These are phyloP conservation scores for Syzygium oleosum DNA, from an alignment of 345 rosid genomes.

Conservation along the genomic window DNA sequence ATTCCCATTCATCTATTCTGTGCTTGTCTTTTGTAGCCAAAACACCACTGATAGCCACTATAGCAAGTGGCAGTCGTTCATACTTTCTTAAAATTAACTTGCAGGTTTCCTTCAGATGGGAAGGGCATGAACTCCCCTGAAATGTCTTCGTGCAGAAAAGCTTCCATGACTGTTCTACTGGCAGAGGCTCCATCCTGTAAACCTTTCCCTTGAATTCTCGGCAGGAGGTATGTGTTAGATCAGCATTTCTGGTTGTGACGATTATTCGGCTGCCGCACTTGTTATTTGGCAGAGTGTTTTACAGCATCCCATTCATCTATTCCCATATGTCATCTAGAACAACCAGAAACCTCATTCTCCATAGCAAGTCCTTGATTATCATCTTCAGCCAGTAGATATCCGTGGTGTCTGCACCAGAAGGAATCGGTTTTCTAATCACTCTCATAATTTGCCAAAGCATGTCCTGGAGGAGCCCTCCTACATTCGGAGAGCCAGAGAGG, in stretches of 20 bases:
- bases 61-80: constrained; percentile 35
- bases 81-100: constrained; percentile 21
- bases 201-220: constrained; percentile 16
- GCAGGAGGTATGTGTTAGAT: constrained; percentile 11
- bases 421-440: constrained; percentile 12
- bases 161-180: constrained; percentile 16
- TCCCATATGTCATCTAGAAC: constrained; percentile 31
- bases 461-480: constrained; percentile 11
- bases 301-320: constrained; percentile 23
- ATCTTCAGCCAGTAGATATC: constrained; percentile 3
- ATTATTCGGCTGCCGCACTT: constrained; percentile 17
- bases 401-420: constrained; percentile 16
- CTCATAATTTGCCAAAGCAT: constrained; percentile 13
- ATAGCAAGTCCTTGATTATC: constrained; percentile 12
- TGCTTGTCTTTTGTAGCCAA: constrained; percentile 20
- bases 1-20: constrained; percentile 30
- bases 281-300: constrained; percentile 21
- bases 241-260: constrained; percentile 25
- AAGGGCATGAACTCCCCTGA: constrained; percentile 18
- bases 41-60: constrained; percentile 39
- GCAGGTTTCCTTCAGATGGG: constrained; percentile 16
- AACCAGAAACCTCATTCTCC: constrained; percentile 16
- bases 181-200: constrained; percentile 17
- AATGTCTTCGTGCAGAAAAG: constrained; percentile 31
- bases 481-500: constrained; percentile 10